Evolutionary conservation across 192 early-diverging fungal species (phyloP).

Genomic region (Geosiphon pyriformis): DNA sequence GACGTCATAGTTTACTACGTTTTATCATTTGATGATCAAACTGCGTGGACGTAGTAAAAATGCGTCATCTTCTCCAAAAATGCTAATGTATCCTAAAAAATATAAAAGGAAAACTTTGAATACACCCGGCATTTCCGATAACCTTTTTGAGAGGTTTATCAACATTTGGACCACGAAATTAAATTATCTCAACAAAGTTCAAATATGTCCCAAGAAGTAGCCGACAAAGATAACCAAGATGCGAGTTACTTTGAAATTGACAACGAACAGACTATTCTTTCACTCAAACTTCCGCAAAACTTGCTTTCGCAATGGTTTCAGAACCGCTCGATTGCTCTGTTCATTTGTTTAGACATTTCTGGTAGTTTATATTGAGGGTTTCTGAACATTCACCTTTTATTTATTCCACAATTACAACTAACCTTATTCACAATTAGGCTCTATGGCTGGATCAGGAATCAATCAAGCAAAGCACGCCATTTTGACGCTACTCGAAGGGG

Average conservation of each 20-base stretch:
- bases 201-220: too few species aligned
- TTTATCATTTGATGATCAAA: too few species aligned
- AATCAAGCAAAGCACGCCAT: slow-evolving; percentile 34
- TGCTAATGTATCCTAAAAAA: too few species aligned
- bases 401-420: not conserved
- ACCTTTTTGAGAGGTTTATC: not conserved
- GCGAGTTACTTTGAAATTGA: not conserved
- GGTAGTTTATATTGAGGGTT: not conserved
- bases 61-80: too few species aligned
- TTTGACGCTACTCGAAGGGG: slow-evolving; percentile 24
- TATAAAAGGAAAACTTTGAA: too few species aligned
- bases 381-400: not conserved
- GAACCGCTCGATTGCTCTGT: slow-evolving; percentile 1
- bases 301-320: slow-evolving; percentile 17
- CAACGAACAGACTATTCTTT: slow-evolving; percentile 1
- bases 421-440: slow-evolving; percentile 23
- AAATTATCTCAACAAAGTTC: not conserved
- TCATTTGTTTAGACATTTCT: slow-evolving; percentile 20
- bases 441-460: slow-evolving; percentile 36
- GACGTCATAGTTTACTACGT: too few species aligned
- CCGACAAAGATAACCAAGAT: not conserved
- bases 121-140: too few species aligned
- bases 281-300: not conserved
- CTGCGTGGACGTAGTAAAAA: too few species aligned
- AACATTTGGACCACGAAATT: not conserved